These are phyloP conservation scores for Termitomyces sp. DNA, from an alignment of 768 basidiomycete species.

Conservation along the genomic window DNA sequence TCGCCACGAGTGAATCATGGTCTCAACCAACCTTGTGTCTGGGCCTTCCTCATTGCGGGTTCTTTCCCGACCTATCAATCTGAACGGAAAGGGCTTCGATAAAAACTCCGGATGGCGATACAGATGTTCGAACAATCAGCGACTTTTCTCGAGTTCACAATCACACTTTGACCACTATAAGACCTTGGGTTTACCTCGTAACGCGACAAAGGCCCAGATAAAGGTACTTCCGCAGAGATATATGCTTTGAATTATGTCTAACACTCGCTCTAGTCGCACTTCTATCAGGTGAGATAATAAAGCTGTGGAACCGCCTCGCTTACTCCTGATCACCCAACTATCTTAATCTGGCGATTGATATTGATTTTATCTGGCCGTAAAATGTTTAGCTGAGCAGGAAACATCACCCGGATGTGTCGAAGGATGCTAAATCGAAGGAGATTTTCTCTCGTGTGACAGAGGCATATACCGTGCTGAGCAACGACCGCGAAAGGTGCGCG, in stretches of 20 bases:
- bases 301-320: neutral
- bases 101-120: neutral
- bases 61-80: neutral
- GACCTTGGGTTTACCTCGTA: conserved; percentile 30
- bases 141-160: conserved; percentile 19
- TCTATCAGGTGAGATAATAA: conserved; percentile 29
- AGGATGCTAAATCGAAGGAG: conserved; percentile 31
- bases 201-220: conserved; percentile 36
- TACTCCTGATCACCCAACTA: neutral
- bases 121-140: neutral
- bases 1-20: neutral
- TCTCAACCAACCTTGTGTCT: neutral
- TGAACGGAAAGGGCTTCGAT: neutral
- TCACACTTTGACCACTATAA: conserved; percentile 28
- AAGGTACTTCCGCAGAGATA: conserved; percentile 22
- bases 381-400: conserved; percentile 34
- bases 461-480: conserved; percentile 37
- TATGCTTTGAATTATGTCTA: neutral
- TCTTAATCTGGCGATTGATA: neutral
- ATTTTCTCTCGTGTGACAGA: conserved; percentile 35
- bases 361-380: neutral
- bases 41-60: neutral
- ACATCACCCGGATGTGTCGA: conserved; percentile 44
- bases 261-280: conserved; percentile 27
- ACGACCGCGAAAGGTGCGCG: conserved; percentile 36